phyloP scores from a whole-genome alignment of 2,329 filamentous ascomycete genomes.

The Curvularia sp. region DNA sequence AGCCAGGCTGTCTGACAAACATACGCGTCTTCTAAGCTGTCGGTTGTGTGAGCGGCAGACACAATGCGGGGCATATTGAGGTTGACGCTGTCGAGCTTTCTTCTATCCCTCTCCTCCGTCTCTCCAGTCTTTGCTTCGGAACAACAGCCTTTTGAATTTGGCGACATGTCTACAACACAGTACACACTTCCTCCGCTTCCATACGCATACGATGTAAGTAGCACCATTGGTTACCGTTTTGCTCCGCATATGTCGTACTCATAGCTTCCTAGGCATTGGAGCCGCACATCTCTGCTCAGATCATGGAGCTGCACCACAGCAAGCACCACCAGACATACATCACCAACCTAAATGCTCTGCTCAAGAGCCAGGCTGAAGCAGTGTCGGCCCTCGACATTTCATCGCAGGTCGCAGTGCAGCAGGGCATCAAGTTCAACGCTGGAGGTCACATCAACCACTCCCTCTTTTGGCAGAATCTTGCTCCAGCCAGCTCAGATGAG shows the following conservation, averaged over 20 bases:
- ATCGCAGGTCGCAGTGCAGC: conserved; percentile 71
- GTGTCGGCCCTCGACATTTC: conserved; percentile 65
- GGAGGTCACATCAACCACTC: conserved; percentile 94
- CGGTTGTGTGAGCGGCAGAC: conserved; percentile 17
- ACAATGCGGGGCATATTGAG: conserved; percentile 37
- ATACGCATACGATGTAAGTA: conserved; percentile 73
- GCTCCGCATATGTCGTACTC: conserved; percentile 7
- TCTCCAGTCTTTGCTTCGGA: conserved; percentile 32
- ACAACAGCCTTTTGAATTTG: conserved; percentile 47
- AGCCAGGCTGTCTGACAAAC: conserved; percentile 27
- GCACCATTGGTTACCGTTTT: neutral
- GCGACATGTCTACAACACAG: conserved; percentile 49
- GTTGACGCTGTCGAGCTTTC: conserved; percentile 17
- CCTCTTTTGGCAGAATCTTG: conserved; percentile 88
- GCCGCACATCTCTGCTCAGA: conserved; percentile 76
- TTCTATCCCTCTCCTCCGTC: conserved; percentile 26
- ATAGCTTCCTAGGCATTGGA: conserved; percentile 66
- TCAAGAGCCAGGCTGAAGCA: conserved; percentile 66
- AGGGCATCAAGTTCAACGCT: conserved; percentile 83
- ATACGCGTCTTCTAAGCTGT: conserved; percentile 9
- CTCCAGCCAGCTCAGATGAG: conserved; percentile 65
- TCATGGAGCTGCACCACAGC: conserved; percentile 81
- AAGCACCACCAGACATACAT: conserved; percentile 84
- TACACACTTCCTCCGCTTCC: conserved; percentile 71
- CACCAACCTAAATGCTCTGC: conserved; percentile 73